These are phyloP conservation scores for Usnea hakonensis DNA, from an alignment of 495 filamentous ascomycete species.

Conservation along the genomic window DNA sequence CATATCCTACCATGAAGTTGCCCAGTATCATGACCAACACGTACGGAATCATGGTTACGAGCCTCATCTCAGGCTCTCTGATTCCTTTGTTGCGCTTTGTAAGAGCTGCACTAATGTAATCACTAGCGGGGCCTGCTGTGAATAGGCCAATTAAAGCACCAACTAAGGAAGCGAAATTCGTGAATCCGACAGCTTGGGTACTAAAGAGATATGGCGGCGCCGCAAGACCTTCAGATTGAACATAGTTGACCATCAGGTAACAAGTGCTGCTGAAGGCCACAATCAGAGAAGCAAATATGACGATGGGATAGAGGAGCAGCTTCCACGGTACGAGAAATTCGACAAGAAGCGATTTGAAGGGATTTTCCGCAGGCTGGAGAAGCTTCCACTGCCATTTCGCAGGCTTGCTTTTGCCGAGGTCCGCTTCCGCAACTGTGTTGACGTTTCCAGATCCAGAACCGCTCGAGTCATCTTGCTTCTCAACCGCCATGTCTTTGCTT, in stretches of 20 bases:
- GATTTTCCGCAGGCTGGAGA: slow-evolving; percentile 36
- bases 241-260: slow-evolving; percentile 57
- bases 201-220: slow-evolving; percentile 52
- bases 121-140: slow-evolving; percentile 53
- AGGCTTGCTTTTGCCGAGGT: slow-evolving; percentile 44
- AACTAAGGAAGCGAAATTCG: slow-evolving; percentile 39
- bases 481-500: slow-evolving; percentile 5
- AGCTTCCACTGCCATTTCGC: slow-evolving; percentile 48
- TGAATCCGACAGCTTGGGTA: slow-evolving; percentile 43
- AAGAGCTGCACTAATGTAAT: slow-evolving; percentile 49
- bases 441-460: slow-evolving; percentile 4
- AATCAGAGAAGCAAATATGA: slow-evolving; percentile 51
- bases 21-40: slow-evolving; percentile 51
- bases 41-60: slow-evolving; percentile 53
- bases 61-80: slow-evolving; percentile 63
- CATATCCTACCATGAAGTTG: slow-evolving; percentile 53
- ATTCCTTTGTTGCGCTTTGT: slow-evolving; percentile 54
- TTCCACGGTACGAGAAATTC: slow-evolving; percentile 45
- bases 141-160: slow-evolving; percentile 48
- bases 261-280: slow-evolving; percentile 52
- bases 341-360: slow-evolving; percentile 35
- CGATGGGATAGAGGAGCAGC: slow-evolving; percentile 55
- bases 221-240: slow-evolving; percentile 51
- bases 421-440: slow-evolving; percentile 20
- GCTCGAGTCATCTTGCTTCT: neutral